phyloP scores from a whole-genome alignment of 805 yeast genomes.

The Saccharomycopsis sp. region DNA sequence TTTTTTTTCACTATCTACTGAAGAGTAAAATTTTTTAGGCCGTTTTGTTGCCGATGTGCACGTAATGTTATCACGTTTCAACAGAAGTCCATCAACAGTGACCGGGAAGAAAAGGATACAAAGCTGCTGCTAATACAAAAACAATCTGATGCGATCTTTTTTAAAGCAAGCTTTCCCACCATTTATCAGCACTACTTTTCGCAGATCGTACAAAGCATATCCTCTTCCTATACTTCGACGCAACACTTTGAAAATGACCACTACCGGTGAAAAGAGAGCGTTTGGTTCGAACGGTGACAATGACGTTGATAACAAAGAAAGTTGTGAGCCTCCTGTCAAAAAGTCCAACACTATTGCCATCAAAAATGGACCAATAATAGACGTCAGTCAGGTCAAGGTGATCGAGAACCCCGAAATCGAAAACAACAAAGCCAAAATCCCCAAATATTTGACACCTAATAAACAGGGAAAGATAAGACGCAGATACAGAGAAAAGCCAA shows the following conservation, averaged over 20 bases:
- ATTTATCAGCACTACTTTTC: background rate
- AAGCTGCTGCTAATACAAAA: background rate
- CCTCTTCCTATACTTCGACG: background rate
- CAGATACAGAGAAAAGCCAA: conserved; percentile 53
- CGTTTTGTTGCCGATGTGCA: background rate
- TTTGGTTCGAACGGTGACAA: background rate
- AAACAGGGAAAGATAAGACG: conserved; percentile 35
- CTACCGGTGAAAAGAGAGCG: background rate
- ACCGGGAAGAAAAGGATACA: background rate
- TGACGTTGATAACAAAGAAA: background rate
- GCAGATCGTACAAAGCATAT: background rate
- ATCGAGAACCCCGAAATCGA: background rate
- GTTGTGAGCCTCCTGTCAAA: background rate
- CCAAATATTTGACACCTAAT: conserved; percentile 12
- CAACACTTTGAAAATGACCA: background rate
- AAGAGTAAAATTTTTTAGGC: background rate
- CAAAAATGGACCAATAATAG: background rate
- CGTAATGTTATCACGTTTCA: no score
- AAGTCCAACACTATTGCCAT: background rate
- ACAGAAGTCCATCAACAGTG: background rate
- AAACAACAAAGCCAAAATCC: background rate
- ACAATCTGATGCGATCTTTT: background rate
- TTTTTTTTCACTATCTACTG: background rate
- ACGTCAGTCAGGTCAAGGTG: background rate
- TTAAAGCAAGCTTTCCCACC: background rate